Evolutionary conservation across 2,329 filamentous ascomycete species (phyloP).

Genomic region (Diaporthe vexans): DNA sequence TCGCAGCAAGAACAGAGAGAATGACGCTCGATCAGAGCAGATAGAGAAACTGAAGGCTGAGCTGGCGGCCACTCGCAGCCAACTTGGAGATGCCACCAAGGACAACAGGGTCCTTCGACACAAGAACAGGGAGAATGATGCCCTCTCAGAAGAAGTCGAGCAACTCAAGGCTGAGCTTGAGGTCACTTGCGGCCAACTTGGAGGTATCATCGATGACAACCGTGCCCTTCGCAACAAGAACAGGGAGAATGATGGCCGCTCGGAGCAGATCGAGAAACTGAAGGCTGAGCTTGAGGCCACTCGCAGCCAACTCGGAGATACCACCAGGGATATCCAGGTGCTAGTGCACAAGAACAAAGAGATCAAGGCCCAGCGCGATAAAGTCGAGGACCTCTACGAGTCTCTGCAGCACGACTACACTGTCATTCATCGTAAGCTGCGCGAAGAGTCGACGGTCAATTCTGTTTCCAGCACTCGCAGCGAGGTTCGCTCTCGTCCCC

Average conservation of each 20-base stretch:
- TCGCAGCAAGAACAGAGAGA: slow-evolving; percentile 41
- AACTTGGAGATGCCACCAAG: slow-evolving; percentile 48
- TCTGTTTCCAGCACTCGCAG: slow-evolving; percentile 57
- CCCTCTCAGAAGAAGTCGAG: background rate
- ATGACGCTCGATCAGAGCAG: background rate
- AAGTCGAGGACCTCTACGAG: slow-evolving; percentile 47
- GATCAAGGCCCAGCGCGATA: slow-evolving; percentile 44
- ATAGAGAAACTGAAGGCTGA: slow-evolving; percentile 7
- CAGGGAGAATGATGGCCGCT: background rate
- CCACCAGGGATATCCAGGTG: slow-evolving; percentile 45
- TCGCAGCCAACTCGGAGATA: slow-evolving; percentile 48
- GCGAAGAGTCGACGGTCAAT: slow-evolving; percentile 45
- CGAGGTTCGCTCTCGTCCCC: slow-evolving; percentile 71
- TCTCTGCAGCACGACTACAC: slow-evolving; percentile 45
- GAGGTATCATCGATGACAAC: slow-evolving; percentile 47
- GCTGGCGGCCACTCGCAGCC: slow-evolving; percentile 45
- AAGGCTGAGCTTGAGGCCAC: slow-evolving; percentile 42
- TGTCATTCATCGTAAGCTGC: slow-evolving; percentile 45
- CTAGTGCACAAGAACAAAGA: slow-evolving; percentile 43
- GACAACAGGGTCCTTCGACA: slow-evolving; percentile 42
- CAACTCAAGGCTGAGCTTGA: slow-evolving; percentile 38
- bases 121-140: slow-evolving; percentile 40
- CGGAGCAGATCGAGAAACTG: background rate
- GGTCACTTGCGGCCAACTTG: slow-evolving; percentile 47
- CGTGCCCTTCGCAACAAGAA: slow-evolving; percentile 43